A percentile compares a stretch with the other conserved stretches of the same genome.
These are phyloP conservation scores for Trichomonas vaginalis DNA, from an alignment of 208 protist genomes.

Conservation along the genomic window DNA sequence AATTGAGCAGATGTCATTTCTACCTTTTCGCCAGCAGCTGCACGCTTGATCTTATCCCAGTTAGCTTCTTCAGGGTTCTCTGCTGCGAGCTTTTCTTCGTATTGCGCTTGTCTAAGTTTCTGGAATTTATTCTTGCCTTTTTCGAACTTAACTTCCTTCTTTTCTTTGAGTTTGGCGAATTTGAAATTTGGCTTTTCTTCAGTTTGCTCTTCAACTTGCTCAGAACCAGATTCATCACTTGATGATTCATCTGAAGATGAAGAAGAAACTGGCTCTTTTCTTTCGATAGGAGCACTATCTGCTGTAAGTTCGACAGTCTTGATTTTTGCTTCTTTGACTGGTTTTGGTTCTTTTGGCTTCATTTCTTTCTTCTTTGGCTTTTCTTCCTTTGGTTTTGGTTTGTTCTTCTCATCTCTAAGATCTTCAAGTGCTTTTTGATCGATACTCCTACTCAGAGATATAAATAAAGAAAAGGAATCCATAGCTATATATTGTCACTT, in stretches of 20 bases:
- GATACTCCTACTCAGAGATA: neutral
- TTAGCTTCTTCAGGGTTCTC: neutral
- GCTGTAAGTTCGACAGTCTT: neutral
- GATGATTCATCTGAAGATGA: neutral
- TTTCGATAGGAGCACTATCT: neutral
- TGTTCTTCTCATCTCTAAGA: neutral
- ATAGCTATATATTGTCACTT: too few relatives aligned
- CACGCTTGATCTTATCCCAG: neutral
- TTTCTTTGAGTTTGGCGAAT: neutral
- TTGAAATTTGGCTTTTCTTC: neutral
- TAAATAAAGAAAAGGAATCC: neutral
- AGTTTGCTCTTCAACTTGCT: neutral
- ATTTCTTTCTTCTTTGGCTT: neutral
- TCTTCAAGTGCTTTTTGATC: neutral
- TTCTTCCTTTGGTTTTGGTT: neutral
- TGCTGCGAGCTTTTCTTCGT: neutral
- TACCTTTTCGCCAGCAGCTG: neutral
- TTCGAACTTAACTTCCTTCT: neutral
- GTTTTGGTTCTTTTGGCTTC: neutral
- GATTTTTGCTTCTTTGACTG: neutral
- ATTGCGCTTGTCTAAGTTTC: neutral
- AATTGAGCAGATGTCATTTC: neutral
- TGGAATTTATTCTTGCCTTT: slow-evolving; percentile 19
- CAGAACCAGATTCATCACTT: neutral
- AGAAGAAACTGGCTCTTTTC: neutral